Conservation (phyloP, 2,329 filamentous ascomycete species). For the Zymoseptoria pseudotritici region DNA sequence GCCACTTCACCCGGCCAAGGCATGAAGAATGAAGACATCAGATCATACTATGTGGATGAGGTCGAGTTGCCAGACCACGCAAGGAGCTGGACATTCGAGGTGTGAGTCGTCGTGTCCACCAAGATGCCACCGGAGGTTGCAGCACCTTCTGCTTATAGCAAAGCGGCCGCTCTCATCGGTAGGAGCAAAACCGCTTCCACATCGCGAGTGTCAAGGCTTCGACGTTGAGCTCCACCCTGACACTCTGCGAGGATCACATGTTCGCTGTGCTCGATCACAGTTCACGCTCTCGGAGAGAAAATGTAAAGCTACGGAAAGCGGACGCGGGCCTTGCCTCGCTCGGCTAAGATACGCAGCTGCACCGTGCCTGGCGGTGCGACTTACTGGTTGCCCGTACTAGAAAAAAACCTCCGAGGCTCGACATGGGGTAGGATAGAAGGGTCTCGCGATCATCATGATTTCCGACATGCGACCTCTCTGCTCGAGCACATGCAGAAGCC, state of each 20-base stretch:
- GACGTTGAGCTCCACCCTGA: too few relatives aligned
- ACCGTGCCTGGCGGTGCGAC: neutral
- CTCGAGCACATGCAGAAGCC: neutral
- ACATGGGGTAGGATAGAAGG: neutral
- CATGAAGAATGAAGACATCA: neutral
- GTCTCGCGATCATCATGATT: neutral
- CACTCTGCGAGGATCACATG: too few relatives aligned
- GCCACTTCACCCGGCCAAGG: neutral
- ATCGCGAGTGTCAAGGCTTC: too few relatives aligned
- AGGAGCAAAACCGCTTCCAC: neutral
- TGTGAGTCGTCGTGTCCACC: neutral
- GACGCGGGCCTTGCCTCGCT: neutral
- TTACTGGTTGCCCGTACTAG: too few relatives aligned
- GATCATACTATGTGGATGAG: too few relatives aligned
- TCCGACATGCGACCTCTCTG: neutral
- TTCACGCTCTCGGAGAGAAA: too few relatives aligned
- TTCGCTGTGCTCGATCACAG: too few relatives aligned
- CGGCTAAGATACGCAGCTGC: neutral
- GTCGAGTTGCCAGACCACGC: too few relatives aligned
- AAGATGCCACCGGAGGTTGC: neutral
- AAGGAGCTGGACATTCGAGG: too few relatives aligned
- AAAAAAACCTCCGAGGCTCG: neutral
- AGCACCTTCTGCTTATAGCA: neutral
- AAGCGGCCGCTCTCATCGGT: neutral
- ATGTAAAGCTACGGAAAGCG: neutral